These are phyloP conservation scores for Austroboletus niveus DNA, from an alignment of 1,284 basidiomycete species.

Conservation along the genomic window DNA sequence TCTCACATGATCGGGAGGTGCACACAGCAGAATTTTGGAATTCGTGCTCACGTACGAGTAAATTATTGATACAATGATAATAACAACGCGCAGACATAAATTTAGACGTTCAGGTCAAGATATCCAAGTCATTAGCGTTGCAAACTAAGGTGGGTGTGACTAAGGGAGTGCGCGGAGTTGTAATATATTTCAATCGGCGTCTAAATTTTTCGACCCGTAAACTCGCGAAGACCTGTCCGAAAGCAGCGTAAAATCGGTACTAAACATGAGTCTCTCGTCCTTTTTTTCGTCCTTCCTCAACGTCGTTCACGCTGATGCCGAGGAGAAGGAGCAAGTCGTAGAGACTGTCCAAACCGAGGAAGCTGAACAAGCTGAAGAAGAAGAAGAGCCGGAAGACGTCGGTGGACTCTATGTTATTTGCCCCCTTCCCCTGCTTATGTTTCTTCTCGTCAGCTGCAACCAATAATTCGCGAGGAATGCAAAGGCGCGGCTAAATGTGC, in stretches of 20 bases:
- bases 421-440: neutral
- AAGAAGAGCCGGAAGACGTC: slow-evolving; percentile 82
- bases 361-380: slow-evolving; percentile 43
- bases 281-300: slow-evolving; percentile 65
- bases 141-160: no score
- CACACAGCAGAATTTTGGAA: no score
- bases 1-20: neutral
- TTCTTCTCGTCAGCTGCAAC: slow-evolving; percentile 48
- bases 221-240: slow-evolving; percentile 19
- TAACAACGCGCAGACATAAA: no score
- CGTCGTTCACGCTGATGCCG: slow-evolving; percentile 57
- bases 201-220: slow-evolving; percentile 21
- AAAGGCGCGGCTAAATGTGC: slow-evolving; percentile 67
- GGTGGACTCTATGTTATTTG: slow-evolving; percentile 33
- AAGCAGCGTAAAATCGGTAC: slow-evolving; percentile 10
- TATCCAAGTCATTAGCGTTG: no score
- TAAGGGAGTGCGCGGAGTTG: neutral
- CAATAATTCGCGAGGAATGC: slow-evolving; percentile 74
- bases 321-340: slow-evolving; percentile 41
- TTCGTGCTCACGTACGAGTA: no score
- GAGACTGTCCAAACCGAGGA: slow-evolving; percentile 22
- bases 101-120: no score
- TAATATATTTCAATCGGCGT: slow-evolving; percentile 21
- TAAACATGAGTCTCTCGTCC: slow-evolving; percentile 45
- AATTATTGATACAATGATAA: no score